A percentile compares a stretch with the other conserved stretches of the same genome.
phyloP scores from a whole-genome alignment of 2,329 filamentous ascomycete genomes.

The Orbilia javanica region DNA sequence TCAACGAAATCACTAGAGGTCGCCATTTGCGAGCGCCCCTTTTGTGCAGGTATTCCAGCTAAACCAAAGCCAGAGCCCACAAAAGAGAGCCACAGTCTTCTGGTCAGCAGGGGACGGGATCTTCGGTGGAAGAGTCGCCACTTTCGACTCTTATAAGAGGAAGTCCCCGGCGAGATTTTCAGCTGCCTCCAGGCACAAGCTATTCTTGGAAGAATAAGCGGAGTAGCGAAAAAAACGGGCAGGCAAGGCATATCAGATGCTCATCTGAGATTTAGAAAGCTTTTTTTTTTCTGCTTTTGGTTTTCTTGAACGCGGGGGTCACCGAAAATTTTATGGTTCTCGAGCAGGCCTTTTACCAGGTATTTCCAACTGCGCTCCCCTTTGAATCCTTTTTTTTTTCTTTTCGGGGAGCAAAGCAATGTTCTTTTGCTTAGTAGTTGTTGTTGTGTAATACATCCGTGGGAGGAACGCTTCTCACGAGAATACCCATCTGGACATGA shows the following conservation, averaged over 20 bases:
- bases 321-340: slow-evolving; percentile 48
- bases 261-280: slow-evolving; percentile 42
- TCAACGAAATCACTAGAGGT: slow-evolving; percentile 20
- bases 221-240: slow-evolving; percentile 51
- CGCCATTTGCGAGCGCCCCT: slow-evolving; percentile 52
- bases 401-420: slow-evolving; percentile 26
- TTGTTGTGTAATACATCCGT: slow-evolving; percentile 52
- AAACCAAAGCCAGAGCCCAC: slow-evolving; percentile 44
- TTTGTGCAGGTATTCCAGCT: slow-evolving; percentile 57
- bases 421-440: slow-evolving; percentile 48
- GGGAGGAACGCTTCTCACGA: slow-evolving; percentile 49
- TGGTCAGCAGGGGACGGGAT: slow-evolving; percentile 45
- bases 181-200: slow-evolving; percentile 56
- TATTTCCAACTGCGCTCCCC: slow-evolving; percentile 40
- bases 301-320: slow-evolving; percentile 53
- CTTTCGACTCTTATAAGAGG: slow-evolving; percentile 57
- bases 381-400: slow-evolving; percentile 22
- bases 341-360: slow-evolving; percentile 50
- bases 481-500: slow-evolving; percentile 37
- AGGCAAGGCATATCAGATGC: slow-evolving; percentile 56
- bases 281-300: not conserved
- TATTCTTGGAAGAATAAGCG: slow-evolving; percentile 59
- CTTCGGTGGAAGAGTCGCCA: slow-evolving; percentile 22
- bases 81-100: slow-evolving; percentile 14
- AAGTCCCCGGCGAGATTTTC: slow-evolving; percentile 51